A percentile compares a stretch with the other conserved stretches of the same genome.
Evolutionary conservation across 805 yeast species (phyloP).

Genomic region (Millerozyma acaciae): DNA sequence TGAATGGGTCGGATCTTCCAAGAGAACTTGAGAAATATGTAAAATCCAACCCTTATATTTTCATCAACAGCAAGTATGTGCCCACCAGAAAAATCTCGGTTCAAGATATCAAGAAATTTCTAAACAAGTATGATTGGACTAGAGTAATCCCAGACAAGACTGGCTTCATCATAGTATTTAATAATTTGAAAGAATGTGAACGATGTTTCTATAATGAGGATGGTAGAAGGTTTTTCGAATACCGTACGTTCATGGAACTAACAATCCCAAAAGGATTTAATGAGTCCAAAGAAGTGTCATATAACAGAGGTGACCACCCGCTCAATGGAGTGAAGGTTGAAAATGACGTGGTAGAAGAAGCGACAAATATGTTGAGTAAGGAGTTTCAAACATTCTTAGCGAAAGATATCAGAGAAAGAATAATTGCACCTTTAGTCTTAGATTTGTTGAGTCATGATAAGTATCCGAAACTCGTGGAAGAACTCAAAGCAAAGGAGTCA

Average conservation of each 20-base stretch:
- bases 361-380: conserved; percentile 52
- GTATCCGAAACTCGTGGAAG: conserved; percentile 47
- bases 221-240: conserved; percentile 48
- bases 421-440: conserved; percentile 66
- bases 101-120: conserved; percentile 54
- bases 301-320: conserved; percentile 10
- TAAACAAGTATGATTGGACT: conserved; percentile 62
- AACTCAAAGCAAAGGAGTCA: conserved; percentile 28
- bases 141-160: conserved; percentile 56
- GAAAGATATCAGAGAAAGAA: conserved; percentile 70
- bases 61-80: conserved; percentile 49
- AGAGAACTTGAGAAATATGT: conserved; percentile 45
- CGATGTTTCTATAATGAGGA: conserved; percentile 59
- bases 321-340: conserved; percentile 10
- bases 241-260: conserved; percentile 54
- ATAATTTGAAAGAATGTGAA: conserved; percentile 53
- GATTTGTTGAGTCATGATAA: conserved; percentile 56
- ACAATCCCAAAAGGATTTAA: conserved; percentile 45
- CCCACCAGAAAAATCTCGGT: conserved; percentile 46
- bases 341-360: conserved; percentile 49
- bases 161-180: conserved; percentile 74
- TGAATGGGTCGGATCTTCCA: conserved; percentile 43
- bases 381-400: conserved; percentile 62
- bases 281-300: neutral
- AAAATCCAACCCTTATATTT: conserved; percentile 55